Conservation (phyloP, 306 rosid species). For the Lablab purpureus region DNA sequence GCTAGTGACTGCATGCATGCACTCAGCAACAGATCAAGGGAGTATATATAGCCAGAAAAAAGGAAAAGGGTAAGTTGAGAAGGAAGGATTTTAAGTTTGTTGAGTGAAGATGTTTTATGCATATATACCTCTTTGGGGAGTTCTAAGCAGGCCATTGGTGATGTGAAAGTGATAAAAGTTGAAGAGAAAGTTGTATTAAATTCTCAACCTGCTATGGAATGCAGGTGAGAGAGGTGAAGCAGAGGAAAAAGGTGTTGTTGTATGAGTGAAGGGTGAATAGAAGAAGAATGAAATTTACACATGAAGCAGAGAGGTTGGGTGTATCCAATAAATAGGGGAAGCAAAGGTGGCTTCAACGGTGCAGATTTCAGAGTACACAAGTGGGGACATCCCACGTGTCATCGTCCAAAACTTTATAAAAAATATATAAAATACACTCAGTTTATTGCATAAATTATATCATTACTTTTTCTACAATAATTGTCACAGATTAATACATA, state of each 20-base stretch:
- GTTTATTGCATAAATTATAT: background rate
- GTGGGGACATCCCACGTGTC: slow-evolving; percentile 65
- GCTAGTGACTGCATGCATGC: background rate
- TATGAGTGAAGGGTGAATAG: slow-evolving; percentile 36
- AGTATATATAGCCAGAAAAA: background rate
- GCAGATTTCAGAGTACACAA: slow-evolving; percentile 53
- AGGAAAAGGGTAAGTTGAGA: background rate
- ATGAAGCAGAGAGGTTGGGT: slow-evolving; percentile 50
- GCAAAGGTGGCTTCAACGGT: slow-evolving; percentile 58
- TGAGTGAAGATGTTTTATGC: background rate
- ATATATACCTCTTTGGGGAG: slow-evolving; percentile 62
- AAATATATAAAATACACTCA: background rate
- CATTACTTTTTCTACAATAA: background rate
- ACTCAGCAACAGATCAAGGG: background rate
- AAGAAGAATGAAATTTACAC: slow-evolving; percentile 44
- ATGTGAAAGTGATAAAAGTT: slow-evolving; percentile 1
- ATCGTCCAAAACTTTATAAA: slow-evolving; percentile 40
- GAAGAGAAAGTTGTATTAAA: background rate
- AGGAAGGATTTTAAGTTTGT: background rate
- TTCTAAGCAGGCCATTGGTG: slow-evolving; percentile 69
- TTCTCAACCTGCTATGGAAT: slow-evolving; percentile 5
- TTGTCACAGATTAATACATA: background rate
- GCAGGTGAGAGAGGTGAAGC: slow-evolving; percentile 30
- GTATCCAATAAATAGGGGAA: slow-evolving; percentile 65
- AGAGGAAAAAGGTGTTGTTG: slow-evolving; percentile 37